A percentile compares a stretch with the other conserved stretches of the same genome.
These are phyloP conservation scores for Parascedosporium putredinis DNA, from an alignment of 2,329 filamentous ascomycete species.

Conservation along the genomic window DNA sequence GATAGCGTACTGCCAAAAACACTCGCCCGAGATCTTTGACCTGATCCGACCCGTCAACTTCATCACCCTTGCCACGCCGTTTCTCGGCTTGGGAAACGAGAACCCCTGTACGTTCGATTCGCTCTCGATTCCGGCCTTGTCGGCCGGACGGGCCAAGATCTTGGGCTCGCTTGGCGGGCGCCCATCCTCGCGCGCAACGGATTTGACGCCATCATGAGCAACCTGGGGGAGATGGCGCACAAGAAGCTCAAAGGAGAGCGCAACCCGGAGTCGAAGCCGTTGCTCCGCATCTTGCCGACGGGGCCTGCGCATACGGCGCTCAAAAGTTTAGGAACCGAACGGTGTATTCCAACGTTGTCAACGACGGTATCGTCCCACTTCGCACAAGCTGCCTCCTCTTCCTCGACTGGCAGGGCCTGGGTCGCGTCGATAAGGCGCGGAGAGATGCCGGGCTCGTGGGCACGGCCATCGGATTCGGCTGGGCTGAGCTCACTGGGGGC, in stretches of 20 bases:
- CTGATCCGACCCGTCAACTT: conserved; percentile 84
- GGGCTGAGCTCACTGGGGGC: conserved; percentile 79
- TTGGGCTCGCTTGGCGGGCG: conserved; percentile 88
- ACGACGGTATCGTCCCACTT: conserved; percentile 91
- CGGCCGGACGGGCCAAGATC: conserved; percentile 88
- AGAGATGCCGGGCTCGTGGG: conserved; percentile 87
- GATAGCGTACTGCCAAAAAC: conserved; percentile 92
- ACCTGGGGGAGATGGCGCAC: conserved; percentile 60
- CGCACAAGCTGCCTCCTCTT: conserved; percentile 95
- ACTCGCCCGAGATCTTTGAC: conserved; percentile 84
- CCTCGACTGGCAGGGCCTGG: conserved; percentile 89
- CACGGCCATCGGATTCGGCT: conserved; percentile 86
- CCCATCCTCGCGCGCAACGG: conserved; percentile 77
- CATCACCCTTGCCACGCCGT: conserved; percentile 75
- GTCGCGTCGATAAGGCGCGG: conserved; percentile 85
- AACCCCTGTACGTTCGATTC: conserved; percentile 97
- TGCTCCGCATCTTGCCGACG: conserved; percentile 80
- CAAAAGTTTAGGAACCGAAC: conserved; percentile 85
- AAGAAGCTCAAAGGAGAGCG: conserved; percentile 46
- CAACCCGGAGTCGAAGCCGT: conserved; percentile 76
- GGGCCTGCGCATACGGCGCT: conserved; percentile 83
- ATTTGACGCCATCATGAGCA: conserved; percentile 79
- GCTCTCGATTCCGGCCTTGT: conserved; percentile 93
- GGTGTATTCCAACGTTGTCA: conserved; percentile 93
- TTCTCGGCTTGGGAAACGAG: conserved; percentile 89